Base-by-base conservation (phyloP, 176 grass and related monocot genomes). In the Oryza meridionalis region DNA sequence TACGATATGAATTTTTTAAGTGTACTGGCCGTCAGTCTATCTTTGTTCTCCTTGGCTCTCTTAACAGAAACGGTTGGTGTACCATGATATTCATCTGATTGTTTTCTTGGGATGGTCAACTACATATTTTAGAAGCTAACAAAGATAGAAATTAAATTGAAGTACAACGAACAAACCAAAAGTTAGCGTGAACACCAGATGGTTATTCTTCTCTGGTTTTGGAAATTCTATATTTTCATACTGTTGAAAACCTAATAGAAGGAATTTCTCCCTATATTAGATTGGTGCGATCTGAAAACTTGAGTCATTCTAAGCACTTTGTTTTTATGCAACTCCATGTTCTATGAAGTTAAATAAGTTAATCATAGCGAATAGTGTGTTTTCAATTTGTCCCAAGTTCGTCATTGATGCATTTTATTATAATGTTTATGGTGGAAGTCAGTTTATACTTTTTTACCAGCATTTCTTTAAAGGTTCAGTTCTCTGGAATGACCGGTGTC, bases 371-470 rank as follows among this genome's bases (percentile, higher is more conserved):
- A 78, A 21, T 45, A 63, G 7, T 9, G 11, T 25, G 16, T 17
- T 35, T 70, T 21, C 16, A 17, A n/a, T 44, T 38, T 74, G 24
- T 11, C 49, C 25, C 26, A 69, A 42, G 15, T 14, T 75, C 3
- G 40, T 11, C 0, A 40, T 49, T 77, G 6, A 6, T 72, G 8
- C 65, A 10, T 38, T 17, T 49, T 31, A 10, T 42, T 31, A 7
- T 42, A 8, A n/a, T 49, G 24, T 35, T 58, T 29, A 46, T 67
- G 4, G 11, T 2, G 26, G 47, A 68, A 38, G 16, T 49, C 53
- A 22, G 61, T 83, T 22, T 74, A 70, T 26, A 49, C 9, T 64
- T 79, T 72, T 78, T 11, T 26, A 40, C 58, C 61, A 12, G 40
- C 14, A 22, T 79, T 68, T 45, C 6, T 50, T 75, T 29, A 8